phyloP scores from a whole-genome alignment of 192 early-diverging fungal genomes.

The Linnemannia schmuckeri region DNA sequence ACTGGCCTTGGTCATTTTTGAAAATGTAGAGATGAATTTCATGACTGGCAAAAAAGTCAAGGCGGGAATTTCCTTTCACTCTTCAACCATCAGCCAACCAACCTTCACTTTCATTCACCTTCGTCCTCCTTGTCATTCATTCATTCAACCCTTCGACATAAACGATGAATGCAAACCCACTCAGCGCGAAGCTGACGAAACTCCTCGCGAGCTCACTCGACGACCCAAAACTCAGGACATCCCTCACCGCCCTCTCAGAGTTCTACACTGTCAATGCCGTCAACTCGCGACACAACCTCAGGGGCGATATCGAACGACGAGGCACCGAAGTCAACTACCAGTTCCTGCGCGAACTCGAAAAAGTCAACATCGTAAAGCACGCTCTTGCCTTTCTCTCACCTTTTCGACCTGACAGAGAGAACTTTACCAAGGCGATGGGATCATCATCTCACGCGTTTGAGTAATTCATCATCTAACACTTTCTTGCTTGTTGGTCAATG shows the following conservation, averaged over 20 bases:
- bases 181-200: slow-evolving; percentile 62
- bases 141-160: neutral
- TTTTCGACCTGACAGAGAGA: neutral
- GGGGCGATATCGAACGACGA: slow-evolving; percentile 71
- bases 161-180: slow-evolving; percentile 51
- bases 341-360: slow-evolving; percentile 69
- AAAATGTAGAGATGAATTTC: neutral
- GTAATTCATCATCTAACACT: neutral
- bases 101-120: neutral
- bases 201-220: slow-evolving; percentile 68
- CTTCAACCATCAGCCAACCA: neutral
- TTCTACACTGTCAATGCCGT: slow-evolving; percentile 69
- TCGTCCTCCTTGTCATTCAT: neutral
- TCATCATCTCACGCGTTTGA: neutral
- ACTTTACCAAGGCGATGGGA: neutral
- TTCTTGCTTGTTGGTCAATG: neutral
- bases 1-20: neutral
- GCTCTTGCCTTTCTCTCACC: neutral
- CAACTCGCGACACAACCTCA: slow-evolving; percentile 66
- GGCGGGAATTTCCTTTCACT: neutral
- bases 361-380: slow-evolving; percentile 59
- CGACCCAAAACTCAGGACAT: slow-evolving; percentile 71
- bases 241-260: slow-evolving; percentile 72
- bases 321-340: slow-evolving; percentile 65
- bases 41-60: neutral